Evolutionary conservation across 306 rosid species (phyloP), one percentile per base, ranked within the genome.

Genomic region (Dalbergia cultrata): DNA sequence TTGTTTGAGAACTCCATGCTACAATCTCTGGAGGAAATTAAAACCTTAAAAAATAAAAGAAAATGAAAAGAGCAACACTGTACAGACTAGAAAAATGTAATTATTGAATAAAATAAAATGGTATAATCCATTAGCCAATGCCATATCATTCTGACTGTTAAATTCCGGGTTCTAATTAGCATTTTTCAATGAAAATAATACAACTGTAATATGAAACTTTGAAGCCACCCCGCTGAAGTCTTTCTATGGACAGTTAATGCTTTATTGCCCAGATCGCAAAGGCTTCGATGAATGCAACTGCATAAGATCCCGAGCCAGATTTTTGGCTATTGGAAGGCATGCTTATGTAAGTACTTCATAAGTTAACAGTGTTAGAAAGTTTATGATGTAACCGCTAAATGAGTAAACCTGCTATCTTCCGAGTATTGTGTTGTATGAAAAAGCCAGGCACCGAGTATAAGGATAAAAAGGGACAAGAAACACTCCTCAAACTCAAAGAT

Each of bases 281-380:
- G 57, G 54, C 39, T 49, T 11, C 63, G 37, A 67, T 67, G 49
- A 70, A 22, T 44, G 3, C 57, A 58, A 12, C 11, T 17, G 18
- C 64, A 37, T 5, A 72, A 59, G 9, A 73, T 35, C 69, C 67
- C 17, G n/a, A 3, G 18, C 79, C 79, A 26, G 7, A 60, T 34
- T 77, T 66, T 21, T 21, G 53, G 62, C 44, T 5, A 37, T 11
- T 17, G 44, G 9, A 53, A 34, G 43, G 18, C 35, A n/a, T 50
- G 74, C 17, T 6, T 21, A 4, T 41, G 18, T 4, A 18, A 39
- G 53, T 35, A 21, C 64, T 58, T n/a, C 2, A 33, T n/a, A 9
- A n/a, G 33, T 71, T 11, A 12, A 9, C 16, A 64, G 49, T 14
- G 70, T 67, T 41, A 26, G 2, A 26, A 1, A 11, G 35, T 17